Conservation (phyloP, 1,139 yeast species). For the Pichia cactophila region DNA sequence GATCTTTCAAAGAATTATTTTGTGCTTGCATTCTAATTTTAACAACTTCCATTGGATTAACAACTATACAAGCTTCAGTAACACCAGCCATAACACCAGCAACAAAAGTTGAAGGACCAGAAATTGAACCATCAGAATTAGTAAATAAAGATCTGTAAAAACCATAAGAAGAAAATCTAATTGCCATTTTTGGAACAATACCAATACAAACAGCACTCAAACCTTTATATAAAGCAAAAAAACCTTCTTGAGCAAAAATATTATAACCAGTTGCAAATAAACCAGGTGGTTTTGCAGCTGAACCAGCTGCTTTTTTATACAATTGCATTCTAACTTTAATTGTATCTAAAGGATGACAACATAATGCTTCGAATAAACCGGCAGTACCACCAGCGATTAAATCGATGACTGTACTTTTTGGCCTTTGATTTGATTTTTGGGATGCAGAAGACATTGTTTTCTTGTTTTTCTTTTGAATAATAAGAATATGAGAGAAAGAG, state of each 20-base stretch:
- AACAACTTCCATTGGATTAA: conserved; percentile 95
- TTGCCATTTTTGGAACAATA: conserved; percentile 97
- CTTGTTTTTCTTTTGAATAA: background rate
- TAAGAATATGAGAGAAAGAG: background rate
- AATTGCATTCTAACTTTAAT: conserved; percentile 97
- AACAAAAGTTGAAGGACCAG: conserved; percentile 67
- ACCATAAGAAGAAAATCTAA: conserved; percentile 90
- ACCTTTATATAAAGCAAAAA: conserved; percentile 87
- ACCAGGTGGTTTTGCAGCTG: conserved; percentile 67
- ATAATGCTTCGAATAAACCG: conserved; percentile 89
- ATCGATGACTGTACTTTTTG: conserved; percentile 53
- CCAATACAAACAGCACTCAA: conserved; percentile 96
- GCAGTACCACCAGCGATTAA: conserved; percentile 96
- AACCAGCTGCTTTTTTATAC: conserved; percentile 40
- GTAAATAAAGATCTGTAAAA: conserved; percentile 67
- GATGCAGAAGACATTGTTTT: conserved; percentile 20
- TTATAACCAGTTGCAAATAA: conserved; percentile 73
- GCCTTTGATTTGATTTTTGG: conserved; percentile 23
- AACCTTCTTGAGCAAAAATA: conserved; percentile 74
- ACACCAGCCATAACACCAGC: conserved; percentile 98
- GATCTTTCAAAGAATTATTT: conserved; percentile 73
- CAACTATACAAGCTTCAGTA: conserved; percentile 91
- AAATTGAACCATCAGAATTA: conserved; percentile 55
- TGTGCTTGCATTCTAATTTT: conserved; percentile 96
- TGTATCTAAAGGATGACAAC: conserved; percentile 94